Conservation (phyloP, 441 rosid species). For the Macaranga tanarius region DNA sequence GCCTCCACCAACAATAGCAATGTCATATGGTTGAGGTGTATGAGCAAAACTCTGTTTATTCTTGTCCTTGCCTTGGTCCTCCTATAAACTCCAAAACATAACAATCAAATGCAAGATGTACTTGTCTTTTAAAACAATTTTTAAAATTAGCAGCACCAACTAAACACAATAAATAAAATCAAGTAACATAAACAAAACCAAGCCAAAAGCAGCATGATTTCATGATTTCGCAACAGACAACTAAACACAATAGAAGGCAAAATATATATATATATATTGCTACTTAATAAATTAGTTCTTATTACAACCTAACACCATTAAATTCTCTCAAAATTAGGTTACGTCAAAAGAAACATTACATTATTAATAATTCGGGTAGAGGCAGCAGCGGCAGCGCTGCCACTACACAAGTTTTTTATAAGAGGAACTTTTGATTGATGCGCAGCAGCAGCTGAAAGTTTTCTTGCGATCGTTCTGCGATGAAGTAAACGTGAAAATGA, state of each 20-base stretch:
- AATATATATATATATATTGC: too few relatives aligned
- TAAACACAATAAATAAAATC: too few relatives aligned
- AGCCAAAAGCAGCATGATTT: background rate
- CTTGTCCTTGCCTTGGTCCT: constrained; percentile 30
- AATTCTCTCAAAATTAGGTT: too few relatives aligned
- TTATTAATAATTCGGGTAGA: constrained; percentile 16
- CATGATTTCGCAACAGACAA: too few relatives aligned
- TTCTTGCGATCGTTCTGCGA: constrained; percentile 42
- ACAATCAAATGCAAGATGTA: constrained; percentile 11
- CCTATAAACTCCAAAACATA: constrained; percentile 32
- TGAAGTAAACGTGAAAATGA: background rate
- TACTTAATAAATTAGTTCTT: too few relatives aligned
- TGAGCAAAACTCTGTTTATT: constrained; percentile 30
- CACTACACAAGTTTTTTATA: constrained; percentile 34
- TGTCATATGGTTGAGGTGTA: constrained; percentile 52
- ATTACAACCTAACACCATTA: too few relatives aligned
- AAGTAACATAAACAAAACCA: too few relatives aligned
- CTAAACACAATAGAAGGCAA: too few relatives aligned
- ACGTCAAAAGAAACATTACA: constrained; percentile 28
- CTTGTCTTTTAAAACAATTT: too few relatives aligned
- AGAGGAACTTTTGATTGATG: constrained; percentile 29
- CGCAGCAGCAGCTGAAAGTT: constrained; percentile 25
- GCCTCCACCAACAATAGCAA: constrained; percentile 96
- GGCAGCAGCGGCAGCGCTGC: constrained; percentile 11
- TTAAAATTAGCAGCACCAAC: too few relatives aligned